A percentile compares a stretch with the other conserved stretches of the same genome.
Evolutionary conservation across 2,329 filamentous ascomycete genomes (phyloP).

Genomic region (Diaporthe citrichinensis): DNA sequence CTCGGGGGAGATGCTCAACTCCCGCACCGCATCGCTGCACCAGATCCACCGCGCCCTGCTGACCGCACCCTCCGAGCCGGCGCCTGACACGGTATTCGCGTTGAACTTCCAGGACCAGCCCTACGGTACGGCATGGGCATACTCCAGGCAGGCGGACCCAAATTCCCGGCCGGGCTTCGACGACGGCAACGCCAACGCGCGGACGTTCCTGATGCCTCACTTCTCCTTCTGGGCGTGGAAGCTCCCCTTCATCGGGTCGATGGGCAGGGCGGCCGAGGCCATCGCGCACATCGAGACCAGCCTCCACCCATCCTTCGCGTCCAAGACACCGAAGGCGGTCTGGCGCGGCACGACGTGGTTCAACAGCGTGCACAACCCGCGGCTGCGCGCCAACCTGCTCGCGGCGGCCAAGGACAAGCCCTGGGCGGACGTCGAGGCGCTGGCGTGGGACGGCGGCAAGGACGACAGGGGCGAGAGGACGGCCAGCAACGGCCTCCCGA

Average conservation of each 20-base stretch:
- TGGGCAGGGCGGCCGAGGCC: slow-evolving; percentile 55
- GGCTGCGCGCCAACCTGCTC: slow-evolving; percentile 58
- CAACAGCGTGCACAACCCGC: slow-evolving; percentile 59
- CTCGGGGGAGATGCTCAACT: slow-evolving; percentile 60
- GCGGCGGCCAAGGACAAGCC: slow-evolving; percentile 50
- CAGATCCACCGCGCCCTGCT: slow-evolving; percentile 67
- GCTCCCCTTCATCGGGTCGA: slow-evolving; percentile 62
- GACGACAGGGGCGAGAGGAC: slow-evolving; percentile 47
- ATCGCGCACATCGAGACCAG: slow-evolving; percentile 55
- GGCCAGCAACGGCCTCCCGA: slow-evolving; percentile 59
- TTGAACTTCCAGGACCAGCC: slow-evolving; percentile 67
- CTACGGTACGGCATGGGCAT: slow-evolving; percentile 59
- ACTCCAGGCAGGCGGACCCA: slow-evolving; percentile 61
- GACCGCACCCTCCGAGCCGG: slow-evolving; percentile 55
- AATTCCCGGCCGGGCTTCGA: slow-evolving; percentile 44
- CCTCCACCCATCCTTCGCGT: slow-evolving; percentile 42
- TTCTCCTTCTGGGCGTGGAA: slow-evolving; percentile 70
- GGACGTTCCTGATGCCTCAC: slow-evolving; percentile 67
- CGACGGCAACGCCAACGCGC: slow-evolving; percentile 45
- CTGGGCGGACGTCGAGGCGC: slow-evolving; percentile 64
- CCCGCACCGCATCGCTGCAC: slow-evolving; percentile 66
- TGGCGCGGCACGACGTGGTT: slow-evolving; percentile 68
- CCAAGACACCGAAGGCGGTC: slow-evolving; percentile 59
- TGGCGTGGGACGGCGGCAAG: slow-evolving; percentile 51
- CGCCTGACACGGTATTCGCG: slow-evolving; percentile 67